A percentile compares a stretch with the other conserved stretches of the same genome.
These are phyloP conservation scores for Anthracocystis setariae DNA, from an alignment of 1,284 basidiomycete genomes.

Conservation along the genomic window DNA sequence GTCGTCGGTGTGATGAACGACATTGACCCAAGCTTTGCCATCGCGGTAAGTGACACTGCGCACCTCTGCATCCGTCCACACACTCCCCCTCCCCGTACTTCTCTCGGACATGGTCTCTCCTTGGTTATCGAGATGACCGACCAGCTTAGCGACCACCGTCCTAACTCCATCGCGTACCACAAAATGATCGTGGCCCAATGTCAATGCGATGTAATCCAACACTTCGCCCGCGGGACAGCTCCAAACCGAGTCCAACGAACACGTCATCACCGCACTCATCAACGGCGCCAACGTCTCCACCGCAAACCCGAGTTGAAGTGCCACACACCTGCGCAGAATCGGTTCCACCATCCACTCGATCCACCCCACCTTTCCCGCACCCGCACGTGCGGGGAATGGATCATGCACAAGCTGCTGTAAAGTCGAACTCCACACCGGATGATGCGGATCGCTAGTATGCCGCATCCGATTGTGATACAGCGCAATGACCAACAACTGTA, in stretches of 20 bases:
- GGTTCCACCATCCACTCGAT: conserved; percentile 18
- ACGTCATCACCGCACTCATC: conserved; percentile 62
- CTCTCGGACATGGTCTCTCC: conserved; percentile 1
- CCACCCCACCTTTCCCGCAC: not conserved
- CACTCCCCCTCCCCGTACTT: conserved; percentile 3
- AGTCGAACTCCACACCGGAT: conserved; percentile 38
- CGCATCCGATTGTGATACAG: conserved; percentile 49
- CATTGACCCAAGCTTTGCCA: conserved; percentile 16
- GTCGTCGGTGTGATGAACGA: conserved; percentile 13
- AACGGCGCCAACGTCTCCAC: conserved; percentile 53
- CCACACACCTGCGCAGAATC: conserved; percentile 13
- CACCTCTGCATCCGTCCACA: conserved; percentile 33
- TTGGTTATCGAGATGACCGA: conserved; percentile 10
- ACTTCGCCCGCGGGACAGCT: conserved; percentile 58
- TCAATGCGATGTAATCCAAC: conserved; percentile 63
- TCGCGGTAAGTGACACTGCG: conserved; percentile 2
- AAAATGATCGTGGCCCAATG: conserved; percentile 59
- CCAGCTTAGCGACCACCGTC: conserved; percentile 50
- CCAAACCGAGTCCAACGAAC: conserved; percentile 31
- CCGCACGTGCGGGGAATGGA: conserved; percentile 11
- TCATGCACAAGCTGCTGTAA: conserved; percentile 26
- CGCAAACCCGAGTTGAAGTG: conserved; percentile 38
- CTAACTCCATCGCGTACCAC: conserved; percentile 62
- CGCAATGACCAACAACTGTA: conserved; percentile 51
- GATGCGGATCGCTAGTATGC: conserved; percentile 45